phyloP scores from a whole-genome alignment of 2,329 filamentous ascomycete species.

The Calycina herbarum region DNA sequence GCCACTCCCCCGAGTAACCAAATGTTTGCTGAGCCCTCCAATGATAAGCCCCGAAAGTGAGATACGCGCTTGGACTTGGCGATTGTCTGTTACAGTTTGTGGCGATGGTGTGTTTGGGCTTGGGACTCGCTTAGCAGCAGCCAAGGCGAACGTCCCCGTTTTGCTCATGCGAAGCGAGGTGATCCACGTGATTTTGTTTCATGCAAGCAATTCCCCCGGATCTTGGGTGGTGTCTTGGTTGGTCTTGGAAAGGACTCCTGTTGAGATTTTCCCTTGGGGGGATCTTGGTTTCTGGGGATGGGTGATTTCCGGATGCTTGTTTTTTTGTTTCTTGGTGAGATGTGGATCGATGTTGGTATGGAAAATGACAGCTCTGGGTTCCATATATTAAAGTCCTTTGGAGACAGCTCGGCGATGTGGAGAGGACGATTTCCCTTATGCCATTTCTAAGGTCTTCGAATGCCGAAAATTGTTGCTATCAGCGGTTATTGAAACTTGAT shows the following conservation, averaged over 20 bases:
- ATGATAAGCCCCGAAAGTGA: neutral
- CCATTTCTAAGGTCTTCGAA: neutral
- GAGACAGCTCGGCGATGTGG: neutral
- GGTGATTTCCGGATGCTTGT: neutral
- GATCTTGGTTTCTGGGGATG: neutral
- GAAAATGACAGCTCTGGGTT: neutral
- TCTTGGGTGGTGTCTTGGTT: neutral
- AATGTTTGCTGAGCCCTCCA: neutral
- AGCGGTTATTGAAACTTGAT: neutral
- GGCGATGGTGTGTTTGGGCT: neutral
- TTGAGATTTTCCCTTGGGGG: neutral
- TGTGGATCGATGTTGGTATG: neutral
- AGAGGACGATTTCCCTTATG: neutral
- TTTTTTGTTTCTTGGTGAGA: neutral
- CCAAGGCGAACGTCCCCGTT: neutral
- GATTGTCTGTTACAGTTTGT: neutral
- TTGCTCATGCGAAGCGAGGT: neutral
- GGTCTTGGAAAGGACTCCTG: neutral
- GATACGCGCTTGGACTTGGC: neutral
- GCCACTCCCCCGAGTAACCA: neutral
- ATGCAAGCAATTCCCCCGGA: neutral
- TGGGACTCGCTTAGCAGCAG: conserved; percentile 1
- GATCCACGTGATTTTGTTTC: neutral
- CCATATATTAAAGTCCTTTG: no score
- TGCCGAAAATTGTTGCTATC: no score